Evolutionary conservation across 1,284 basidiomycete species (phyloP).

Genomic region (Jaminaea rosea): DNA sequence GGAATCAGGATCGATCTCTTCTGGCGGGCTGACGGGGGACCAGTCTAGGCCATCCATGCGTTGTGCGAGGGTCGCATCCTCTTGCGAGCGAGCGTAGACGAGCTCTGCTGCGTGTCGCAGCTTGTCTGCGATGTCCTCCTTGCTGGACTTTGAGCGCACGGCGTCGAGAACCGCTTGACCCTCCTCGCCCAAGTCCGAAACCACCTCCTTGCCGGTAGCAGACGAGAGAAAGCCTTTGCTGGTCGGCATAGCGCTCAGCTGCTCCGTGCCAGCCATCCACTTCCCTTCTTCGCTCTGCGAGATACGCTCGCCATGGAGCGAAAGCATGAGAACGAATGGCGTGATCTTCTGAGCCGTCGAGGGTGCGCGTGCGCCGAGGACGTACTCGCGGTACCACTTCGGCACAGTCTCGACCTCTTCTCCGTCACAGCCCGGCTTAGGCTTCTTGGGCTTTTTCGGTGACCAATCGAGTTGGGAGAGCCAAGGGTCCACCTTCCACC

Average conservation of each 20-base stretch:
- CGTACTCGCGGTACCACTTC: slow-evolving; percentile 30
- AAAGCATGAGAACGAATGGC: slow-evolving; percentile 18
- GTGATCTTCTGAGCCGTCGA: not conserved
- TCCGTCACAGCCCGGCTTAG: slow-evolving; percentile 5
- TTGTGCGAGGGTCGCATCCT: not conserved
- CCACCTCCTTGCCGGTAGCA: not conserved
- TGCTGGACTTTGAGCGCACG: not conserved
- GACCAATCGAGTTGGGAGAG: slow-evolving; percentile 88
- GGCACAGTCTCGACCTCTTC: slow-evolving; percentile 15
- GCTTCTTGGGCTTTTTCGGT: slow-evolving; percentile 66
- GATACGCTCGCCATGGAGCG: slow-evolving; percentile 20
- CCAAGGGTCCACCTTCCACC: slow-evolving; percentile 75
- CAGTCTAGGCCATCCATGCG: slow-evolving; percentile 22
- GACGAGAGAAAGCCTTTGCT: slow-evolving; percentile 2
- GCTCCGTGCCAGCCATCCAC: slow-evolving; percentile 5
- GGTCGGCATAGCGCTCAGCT: slow-evolving; percentile 12
- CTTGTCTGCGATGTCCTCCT: slow-evolving; percentile 5
- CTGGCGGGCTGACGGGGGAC: slow-evolving; percentile 15
- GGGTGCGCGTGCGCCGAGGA: slow-evolving; percentile 9
- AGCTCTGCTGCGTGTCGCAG: slow-evolving; percentile 19
- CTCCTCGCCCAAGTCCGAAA: not conserved
- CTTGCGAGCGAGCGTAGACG: slow-evolving; percentile 5
- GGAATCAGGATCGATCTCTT: no score
- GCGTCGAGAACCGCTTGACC: slow-evolving; percentile 11
- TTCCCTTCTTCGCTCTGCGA: slow-evolving; percentile 5